A percentile compares a stretch with the other conserved stretches of the same genome.
phyloP scores from a whole-genome alignment of 192 early-diverging fungal species.

The Allomyces javanicus region DNA sequence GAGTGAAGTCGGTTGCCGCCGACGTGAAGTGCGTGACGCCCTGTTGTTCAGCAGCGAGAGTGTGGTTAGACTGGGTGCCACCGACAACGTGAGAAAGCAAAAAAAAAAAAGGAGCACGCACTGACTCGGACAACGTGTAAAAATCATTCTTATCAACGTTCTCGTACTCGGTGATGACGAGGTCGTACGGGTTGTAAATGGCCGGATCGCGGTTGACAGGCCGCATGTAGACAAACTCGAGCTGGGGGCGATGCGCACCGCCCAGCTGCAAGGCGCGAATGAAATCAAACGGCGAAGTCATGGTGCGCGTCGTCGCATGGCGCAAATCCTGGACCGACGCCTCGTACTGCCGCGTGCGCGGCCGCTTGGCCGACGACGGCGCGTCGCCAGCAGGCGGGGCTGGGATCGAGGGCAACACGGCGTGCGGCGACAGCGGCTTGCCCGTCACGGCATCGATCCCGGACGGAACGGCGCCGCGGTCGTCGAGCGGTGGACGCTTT shows the following conservation, averaged over 20 bases:
- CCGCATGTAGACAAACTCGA: conserved; percentile 28
- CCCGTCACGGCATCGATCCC: too few species aligned
- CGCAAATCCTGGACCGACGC: too few species aligned
- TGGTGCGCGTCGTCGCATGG: too few species aligned
- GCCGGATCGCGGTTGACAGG: conserved; percentile 7
- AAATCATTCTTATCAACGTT: conserved; percentile 15
- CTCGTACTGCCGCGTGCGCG: too few species aligned
- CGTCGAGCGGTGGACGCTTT: too few species aligned
- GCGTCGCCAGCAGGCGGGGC: too few species aligned
- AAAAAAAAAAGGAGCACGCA: conserved; percentile 2
- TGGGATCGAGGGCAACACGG: too few species aligned
- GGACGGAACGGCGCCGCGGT: too few species aligned
- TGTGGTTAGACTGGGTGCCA: neutral
- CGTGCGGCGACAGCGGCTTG: too few species aligned
- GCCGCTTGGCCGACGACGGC: too few species aligned
- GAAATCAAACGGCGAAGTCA: neutral
- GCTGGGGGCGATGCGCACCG: neutral
- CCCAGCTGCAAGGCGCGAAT: neutral
- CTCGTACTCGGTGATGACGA: conserved; percentile 24
- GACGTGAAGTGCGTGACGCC: conserved; percentile 25
- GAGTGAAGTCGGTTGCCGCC: conserved; percentile 18
- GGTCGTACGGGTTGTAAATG: conserved; percentile 30
- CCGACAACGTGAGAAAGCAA: neutral
- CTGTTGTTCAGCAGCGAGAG: conserved; percentile 9
- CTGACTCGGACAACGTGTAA: neutral